Conservation (phyloP, 2,329 filamentous ascomycete genomes). For the Claviceps spartinae region DNA sequence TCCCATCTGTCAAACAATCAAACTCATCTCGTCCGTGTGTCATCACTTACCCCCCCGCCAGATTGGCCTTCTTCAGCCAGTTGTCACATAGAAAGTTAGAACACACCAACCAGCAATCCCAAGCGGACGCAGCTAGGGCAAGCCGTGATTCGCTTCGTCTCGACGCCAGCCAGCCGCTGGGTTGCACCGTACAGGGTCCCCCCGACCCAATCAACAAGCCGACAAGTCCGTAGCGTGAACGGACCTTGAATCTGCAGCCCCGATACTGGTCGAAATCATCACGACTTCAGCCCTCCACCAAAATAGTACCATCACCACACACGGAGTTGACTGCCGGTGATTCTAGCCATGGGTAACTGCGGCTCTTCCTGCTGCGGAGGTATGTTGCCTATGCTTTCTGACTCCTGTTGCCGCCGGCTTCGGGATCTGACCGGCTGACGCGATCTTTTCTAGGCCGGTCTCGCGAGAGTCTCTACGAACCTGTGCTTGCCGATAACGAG, state of each 20-base stretch:
- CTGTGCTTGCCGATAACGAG: conserved; percentile 86
- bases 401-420: conserved; percentile 3
- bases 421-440: conserved; percentile 14
- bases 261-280: not conserved
- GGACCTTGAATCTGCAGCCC: not conserved
- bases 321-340: not conserved
- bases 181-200: not conserved
- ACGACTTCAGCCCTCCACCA: not conserved
- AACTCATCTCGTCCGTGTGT: conserved; percentile 1
- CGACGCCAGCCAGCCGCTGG: not conserved
- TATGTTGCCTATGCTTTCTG: conserved; percentile 11
- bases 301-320: not conserved
- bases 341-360: conserved; percentile 43
- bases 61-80: not conserved
- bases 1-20: conserved; percentile 1
- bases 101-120: not conserved
- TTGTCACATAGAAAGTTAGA: not conserved
- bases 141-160: not conserved
- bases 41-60: not conserved
- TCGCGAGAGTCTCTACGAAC: conserved; percentile 72
- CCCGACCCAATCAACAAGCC: not conserved
- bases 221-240: not conserved
- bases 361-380: conserved; percentile 46
- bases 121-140: not conserved
- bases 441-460: conserved; percentile 44